These are phyloP conservation scores for Lepidium didymum DNA, from an alignment of 345 rosid genomes.

Conservation along the genomic window DNA sequence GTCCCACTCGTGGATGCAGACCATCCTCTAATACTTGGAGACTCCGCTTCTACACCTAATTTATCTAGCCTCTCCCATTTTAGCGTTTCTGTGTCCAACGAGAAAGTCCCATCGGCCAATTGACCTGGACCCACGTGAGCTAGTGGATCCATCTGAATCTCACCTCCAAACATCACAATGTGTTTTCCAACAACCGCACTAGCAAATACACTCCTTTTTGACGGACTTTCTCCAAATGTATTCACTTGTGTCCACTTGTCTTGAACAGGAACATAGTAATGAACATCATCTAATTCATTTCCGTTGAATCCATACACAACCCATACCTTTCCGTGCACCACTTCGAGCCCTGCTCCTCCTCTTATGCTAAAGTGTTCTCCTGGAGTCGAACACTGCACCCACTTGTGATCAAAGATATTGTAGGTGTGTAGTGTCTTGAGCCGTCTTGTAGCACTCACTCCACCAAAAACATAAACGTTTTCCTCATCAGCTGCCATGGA, in stretches of 20 bases:
- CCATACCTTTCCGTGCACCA: constrained; percentile 26
- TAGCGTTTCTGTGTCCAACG: constrained; percentile 16
- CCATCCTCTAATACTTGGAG: constrained; percentile 18
- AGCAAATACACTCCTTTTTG: constrained; percentile 22
- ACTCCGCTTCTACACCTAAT: background rate
- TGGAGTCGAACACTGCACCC: constrained; percentile 7
- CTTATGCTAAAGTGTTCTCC: background rate
- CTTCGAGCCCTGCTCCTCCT: constrained; percentile 27
- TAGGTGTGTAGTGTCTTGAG: constrained; percentile 15
- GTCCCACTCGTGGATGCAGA: constrained; percentile 16
- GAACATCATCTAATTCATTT: constrained; percentile 10
- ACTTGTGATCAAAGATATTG: constrained; percentile 15
- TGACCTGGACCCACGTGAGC: constrained; percentile 22
- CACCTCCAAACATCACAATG: constrained; percentile 25
- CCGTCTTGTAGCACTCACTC: background rate
- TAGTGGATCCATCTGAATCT: constrained; percentile 14
- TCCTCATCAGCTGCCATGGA: constrained; percentile 27
- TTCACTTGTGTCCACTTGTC: constrained; percentile 23
- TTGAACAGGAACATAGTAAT: constrained; percentile 4
- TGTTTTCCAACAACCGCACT: constrained; percentile 22
- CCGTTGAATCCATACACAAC: constrained; percentile 24
- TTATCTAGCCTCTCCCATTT: constrained; percentile 24
- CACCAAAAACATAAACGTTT: constrained; percentile 23
- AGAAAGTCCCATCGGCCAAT: constrained; percentile 11
- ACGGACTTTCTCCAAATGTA: constrained; percentile 20